phyloP scores from a whole-genome alignment of 805 yeast genomes.

The Kuraishia borneana region DNA sequence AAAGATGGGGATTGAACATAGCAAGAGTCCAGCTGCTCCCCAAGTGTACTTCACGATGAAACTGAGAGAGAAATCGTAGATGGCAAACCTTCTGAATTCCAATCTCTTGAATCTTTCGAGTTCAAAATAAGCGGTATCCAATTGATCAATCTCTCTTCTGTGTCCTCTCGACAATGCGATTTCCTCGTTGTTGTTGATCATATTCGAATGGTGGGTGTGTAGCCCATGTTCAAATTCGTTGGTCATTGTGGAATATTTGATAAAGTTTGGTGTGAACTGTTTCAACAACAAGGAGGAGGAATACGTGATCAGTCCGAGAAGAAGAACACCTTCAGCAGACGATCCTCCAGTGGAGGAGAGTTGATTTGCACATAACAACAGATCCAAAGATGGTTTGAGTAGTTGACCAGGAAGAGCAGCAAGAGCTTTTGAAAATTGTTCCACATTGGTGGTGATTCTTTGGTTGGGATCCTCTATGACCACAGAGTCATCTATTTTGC shows the following conservation, averaged over 20 bases:
- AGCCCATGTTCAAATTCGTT: conserved; percentile 80
- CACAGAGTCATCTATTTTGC: conserved; percentile 11
- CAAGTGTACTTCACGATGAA: conserved; percentile 85
- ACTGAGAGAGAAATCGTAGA: conserved; percentile 78
- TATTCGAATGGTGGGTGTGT: conserved; percentile 71
- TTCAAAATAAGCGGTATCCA: conserved; percentile 75
- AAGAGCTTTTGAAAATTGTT: conserved; percentile 59
- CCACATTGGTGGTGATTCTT: conserved; percentile 70
- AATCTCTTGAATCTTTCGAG: conserved; percentile 67
- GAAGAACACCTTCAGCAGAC: conserved; percentile 67
- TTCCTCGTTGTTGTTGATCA: conserved; percentile 74
- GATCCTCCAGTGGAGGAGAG: conserved; percentile 54
- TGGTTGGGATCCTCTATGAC: conserved; percentile 71
- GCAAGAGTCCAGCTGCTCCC: conserved; percentile 89
- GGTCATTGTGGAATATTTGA: conserved; percentile 62
- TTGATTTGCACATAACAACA: conserved; percentile 71
- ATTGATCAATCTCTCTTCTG: conserved; percentile 58
- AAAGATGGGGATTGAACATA: conserved; percentile 86
- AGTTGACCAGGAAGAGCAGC: conserved; percentile 74
- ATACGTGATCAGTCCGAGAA: conserved; percentile 73
- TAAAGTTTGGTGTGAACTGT: conserved; percentile 83
- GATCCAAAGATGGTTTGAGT: conserved; percentile 73
- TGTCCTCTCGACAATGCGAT: conserved; percentile 81
- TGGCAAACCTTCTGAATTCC: conserved; percentile 60
- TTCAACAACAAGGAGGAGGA: conserved; percentile 64